Evolutionary conservation across 2,329 filamentous ascomycete species (phyloP), one percentile per base, ranked within the genome.

Genomic region (Elsinoe batatas): DNA sequence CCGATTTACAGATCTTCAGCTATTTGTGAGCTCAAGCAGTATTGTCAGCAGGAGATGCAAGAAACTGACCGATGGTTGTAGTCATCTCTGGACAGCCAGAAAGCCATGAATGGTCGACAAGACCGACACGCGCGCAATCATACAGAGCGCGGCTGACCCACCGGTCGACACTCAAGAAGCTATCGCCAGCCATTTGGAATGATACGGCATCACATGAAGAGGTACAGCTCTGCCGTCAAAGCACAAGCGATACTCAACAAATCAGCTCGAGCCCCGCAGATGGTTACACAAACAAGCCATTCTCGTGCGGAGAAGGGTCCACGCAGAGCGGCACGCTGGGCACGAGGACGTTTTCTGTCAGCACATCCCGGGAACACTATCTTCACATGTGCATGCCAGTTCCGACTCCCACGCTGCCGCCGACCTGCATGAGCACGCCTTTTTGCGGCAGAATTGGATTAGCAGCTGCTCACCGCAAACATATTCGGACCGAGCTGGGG

Each of bases 321-420:
- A 11, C 12, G 18, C 20, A 22, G n/a, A 18, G 17, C 40, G 40
- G 40, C 18, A 44, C 40, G 26, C n/a, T 22, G 20, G 20, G 18
- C 40, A 44, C 40, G 40, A 44, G 20, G 40, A 44, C 40, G 20
- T 44, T 44, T 44, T 26, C 40, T 44, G 40, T 44, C 40, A 44
- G 20, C 18, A 7, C 40, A 4, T 26, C 40, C 6, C 17, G 40
- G 20, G 26, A 12, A 13, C 18, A 44, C 40, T 20, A 18, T 15
- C 38, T 44, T 44, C 12, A 12, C 40, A 22, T 22, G 18, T 42
- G 38, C 38, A 42, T 18, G 38, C 15, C 13, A 3, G 15, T 18
- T 42, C 15, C 15, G 18, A 18, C 8, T 42, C 8, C 18, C 38
- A 18, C 38, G 15, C 13, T 18, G 8, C 7, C 15, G 15, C 38